Evolutionary conservation across 768 basidiomycete genomes (phyloP), one percentile per base, ranked within the genome.

Genomic region (Boletus rubescentipes): DNA sequence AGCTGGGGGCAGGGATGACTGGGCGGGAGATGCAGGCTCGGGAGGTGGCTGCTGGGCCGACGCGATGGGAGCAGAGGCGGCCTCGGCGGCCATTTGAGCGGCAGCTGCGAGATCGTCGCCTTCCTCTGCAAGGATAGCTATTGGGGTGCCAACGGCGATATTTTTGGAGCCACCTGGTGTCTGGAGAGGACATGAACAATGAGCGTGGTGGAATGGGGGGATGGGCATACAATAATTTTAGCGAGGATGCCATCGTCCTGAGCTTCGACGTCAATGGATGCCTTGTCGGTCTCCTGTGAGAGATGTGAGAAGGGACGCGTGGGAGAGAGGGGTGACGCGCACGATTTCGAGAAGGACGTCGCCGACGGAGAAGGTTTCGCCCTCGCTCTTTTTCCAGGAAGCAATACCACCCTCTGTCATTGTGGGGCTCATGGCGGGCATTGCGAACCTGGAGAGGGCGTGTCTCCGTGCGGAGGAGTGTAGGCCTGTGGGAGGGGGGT

Each of bases 341-440:
- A 95, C 94, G 64, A 99, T 95, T 75, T 98, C 96, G 43, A 98
- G 85, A 55, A 99, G 75, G 58, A 99, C 94, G 66, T 99, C 97
- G 23, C 97, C 96, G 8, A 86, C 83, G 16, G 85, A 60, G 69
- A 96, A 99, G 2, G 85, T 46, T 63, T 98, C 95, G 51, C 97
- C 97, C 72, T 98, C 96, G 73, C 88, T 87, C 77, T 91, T 89
- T 81, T 98, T 98, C 95, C 97, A 99, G 31, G 82, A 80, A 42
- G 96, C 91, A 70, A 99, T 97, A 59, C 96, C 97, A 58, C 97
- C 97, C 78, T 98, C 97, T 4, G 94, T 94, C 97, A 99, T 99
- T 53, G 97, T 99, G 31, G 97, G 97, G 58, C 93, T 96, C 96
- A 98, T 99, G 62, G 97, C 94, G 53, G 94, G 95, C 93, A 97